phyloP scores from a whole-genome alignment of 1,284 basidiomycete genomes.

The Sutorius eximius region DNA sequence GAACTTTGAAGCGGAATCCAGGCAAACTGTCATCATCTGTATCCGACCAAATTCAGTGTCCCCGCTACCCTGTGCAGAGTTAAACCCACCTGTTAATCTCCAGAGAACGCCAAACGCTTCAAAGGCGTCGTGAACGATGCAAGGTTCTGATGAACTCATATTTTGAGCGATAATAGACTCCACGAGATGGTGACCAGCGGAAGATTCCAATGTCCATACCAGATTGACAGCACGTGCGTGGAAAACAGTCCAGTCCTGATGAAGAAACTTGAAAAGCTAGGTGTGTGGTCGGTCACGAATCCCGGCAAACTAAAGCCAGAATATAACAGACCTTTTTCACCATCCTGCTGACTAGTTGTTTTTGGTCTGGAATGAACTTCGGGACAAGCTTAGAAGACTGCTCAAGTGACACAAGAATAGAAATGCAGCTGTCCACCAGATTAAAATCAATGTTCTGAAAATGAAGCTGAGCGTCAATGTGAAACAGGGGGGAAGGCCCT shows the following conservation, averaged over 20 bases:
- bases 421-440: slow-evolving; percentile 64
- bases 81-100: slow-evolving; percentile 74
- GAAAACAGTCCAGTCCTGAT: slow-evolving; percentile 65
- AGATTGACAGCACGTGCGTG: slow-evolving; percentile 83
- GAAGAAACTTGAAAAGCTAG: slow-evolving; percentile 77
- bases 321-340: slow-evolving; percentile 45
- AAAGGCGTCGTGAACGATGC: slow-evolving; percentile 61
- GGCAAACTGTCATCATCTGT: slow-evolving; percentile 84
- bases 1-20: slow-evolving; percentile 79
- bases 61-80: neutral
- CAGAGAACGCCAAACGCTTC: slow-evolving; percentile 93
- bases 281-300: slow-evolving; percentile 10
- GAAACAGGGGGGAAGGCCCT: slow-evolving; percentile 13
- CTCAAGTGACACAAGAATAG: slow-evolving; percentile 58
- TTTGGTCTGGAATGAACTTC: slow-evolving; percentile 52
- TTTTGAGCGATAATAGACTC: slow-evolving; percentile 75
- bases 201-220: slow-evolving; percentile 81
- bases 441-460: slow-evolving; percentile 61
- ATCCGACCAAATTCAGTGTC: slow-evolving; percentile 7
- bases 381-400: slow-evolving; percentile 53
- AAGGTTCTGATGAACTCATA: slow-evolving; percentile 55
- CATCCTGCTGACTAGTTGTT: slow-evolving; percentile 55
- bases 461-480: slow-evolving; percentile 10
- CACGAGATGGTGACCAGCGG: slow-evolving; percentile 62
- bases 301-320: neutral